These are phyloP conservation scores for Astraeus odoratus DNA, from an alignment of 768 basidiomycete genomes.

Conservation along the genomic window DNA sequence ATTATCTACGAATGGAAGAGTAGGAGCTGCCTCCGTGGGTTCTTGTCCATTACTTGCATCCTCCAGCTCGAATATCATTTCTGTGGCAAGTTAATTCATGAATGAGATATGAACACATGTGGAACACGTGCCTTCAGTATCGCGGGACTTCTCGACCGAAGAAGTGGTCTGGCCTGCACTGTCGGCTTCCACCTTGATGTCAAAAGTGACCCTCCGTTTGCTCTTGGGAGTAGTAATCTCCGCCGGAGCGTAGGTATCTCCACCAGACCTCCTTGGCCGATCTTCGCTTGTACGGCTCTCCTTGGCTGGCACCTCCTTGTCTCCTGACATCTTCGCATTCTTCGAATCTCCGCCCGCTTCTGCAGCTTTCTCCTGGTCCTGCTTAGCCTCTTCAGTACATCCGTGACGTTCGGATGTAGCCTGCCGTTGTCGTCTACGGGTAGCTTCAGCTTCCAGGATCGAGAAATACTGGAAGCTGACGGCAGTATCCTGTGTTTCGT, in stretches of 20 bases:
- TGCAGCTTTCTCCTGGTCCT: too few relatives aligned
- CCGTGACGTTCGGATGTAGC: conserved; percentile 1
- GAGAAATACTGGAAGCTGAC: conserved; percentile 42
- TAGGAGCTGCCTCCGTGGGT: conserved; percentile 27
- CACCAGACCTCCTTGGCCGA: conserved; percentile 15
- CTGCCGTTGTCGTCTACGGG: conserved; percentile 19
- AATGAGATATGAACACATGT: background rate
- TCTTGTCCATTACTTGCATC: conserved; percentile 35
- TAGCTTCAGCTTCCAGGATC: conserved; percentile 36
- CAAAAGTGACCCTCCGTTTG: conserved; percentile 69
- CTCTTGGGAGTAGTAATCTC: conserved; percentile 34
- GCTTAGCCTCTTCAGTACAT: conserved; percentile 7
- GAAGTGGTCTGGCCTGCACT: conserved; percentile 27
- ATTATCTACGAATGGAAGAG: conserved; percentile 31
- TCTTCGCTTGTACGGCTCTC: conserved; percentile 5
- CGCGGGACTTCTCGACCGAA: conserved; percentile 15
- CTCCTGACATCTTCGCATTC: conserved; percentile 7
- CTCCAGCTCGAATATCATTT: conserved; percentile 68
- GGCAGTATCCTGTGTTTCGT: conserved; percentile 37
- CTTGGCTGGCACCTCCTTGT: conserved; percentile 4
- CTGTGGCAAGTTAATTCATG: conserved; percentile 26
- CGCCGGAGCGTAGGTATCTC: conserved; percentile 18
- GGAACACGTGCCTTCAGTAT: conserved; percentile 39
- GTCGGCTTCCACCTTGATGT: conserved; percentile 52
- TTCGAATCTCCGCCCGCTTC: conserved; percentile 8